phyloP scores from a whole-genome alignment of 176 grass and related monocot genomes.

The Lolium perenne region DNA sequence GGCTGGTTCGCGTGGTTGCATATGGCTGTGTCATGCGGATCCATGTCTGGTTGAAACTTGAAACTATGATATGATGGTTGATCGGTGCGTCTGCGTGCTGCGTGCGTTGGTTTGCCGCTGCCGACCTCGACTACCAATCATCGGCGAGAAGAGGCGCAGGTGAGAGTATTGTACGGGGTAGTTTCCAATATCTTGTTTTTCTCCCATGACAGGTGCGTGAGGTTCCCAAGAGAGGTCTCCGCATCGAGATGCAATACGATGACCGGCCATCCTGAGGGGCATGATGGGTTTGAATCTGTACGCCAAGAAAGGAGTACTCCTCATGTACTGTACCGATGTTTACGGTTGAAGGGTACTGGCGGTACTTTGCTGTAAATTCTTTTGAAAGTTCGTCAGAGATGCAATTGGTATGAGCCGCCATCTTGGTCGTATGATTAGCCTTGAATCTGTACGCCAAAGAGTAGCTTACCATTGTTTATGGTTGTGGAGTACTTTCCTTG shows the following conservation, averaged over 20 bases:
- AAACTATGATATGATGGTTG: neutral
- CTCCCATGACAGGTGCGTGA: slow-evolving; percentile 22
- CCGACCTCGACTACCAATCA: neutral
- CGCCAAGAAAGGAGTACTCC: neutral
- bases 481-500: neutral
- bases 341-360: neutral
- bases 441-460: neutral
- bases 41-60: slow-evolving; percentile 1
- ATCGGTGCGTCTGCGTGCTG: neutral
- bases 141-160: neutral
- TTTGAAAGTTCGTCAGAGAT: neutral
- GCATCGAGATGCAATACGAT: slow-evolving; percentile 36
- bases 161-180: neutral
- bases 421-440: neutral
- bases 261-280: slow-evolving; percentile 33
- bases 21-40: slow-evolving; percentile 24
- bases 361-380: neutral
- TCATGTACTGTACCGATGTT: neutral
- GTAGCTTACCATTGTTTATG: neutral
- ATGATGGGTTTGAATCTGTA: slow-evolving; percentile 17
- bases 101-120: slow-evolving; percentile 1
- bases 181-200: slow-evolving; percentile 32
- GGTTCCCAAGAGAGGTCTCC: slow-evolving; percentile 9
- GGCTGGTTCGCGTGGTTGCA: neutral
- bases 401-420: neutral